A percentile compares a stretch with the other conserved stretches of the same genome.
Evolutionary conservation across 148 eudicot genomes (phyloP).

Genomic region (Chenopodium berlandieri): DNA sequence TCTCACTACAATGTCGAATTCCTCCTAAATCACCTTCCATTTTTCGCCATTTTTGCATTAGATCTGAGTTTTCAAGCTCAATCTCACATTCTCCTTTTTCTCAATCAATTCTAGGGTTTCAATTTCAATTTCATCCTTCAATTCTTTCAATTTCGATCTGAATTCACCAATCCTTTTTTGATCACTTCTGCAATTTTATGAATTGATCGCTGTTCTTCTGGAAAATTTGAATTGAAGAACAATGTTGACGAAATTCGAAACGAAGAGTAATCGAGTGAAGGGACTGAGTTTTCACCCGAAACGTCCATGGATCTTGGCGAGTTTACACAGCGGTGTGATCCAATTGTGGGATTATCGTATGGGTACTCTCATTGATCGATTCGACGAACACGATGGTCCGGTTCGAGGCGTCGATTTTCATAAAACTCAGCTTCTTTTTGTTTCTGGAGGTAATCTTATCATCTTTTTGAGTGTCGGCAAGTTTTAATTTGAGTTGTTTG

Average conservation of each 20-base stretch:
- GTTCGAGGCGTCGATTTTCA: conserved; percentile 80
- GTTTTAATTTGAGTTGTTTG: conserved; percentile 6
- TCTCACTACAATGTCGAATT: conserved; percentile 12
- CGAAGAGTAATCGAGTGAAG: conserved; percentile 82
- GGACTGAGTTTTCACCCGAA: conserved; percentile 73
- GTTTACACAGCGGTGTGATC: conserved; percentile 77
- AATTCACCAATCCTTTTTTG: neutral
- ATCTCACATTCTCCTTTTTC: neutral
- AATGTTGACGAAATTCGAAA: conserved; percentile 84
- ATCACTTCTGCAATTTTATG: neutral
- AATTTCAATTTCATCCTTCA: no score
- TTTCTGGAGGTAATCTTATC: conserved; percentile 61
- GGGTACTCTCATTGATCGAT: conserved; percentile 78
- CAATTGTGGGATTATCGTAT: conserved; percentile 84
- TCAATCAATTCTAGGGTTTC: conserved; percentile 18
- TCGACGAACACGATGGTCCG: conserved; percentile 76
- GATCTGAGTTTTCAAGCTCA: conserved; percentile 20
- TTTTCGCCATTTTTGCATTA: neutral
- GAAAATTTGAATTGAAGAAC: neutral
- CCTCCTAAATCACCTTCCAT: conserved; percentile 8
- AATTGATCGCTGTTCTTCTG: neutral
- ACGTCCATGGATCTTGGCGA: conserved; percentile 81
- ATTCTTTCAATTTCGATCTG: neutral
- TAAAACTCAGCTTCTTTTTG: conserved; percentile 67
- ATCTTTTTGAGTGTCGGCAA: neutral